phyloP scores from a whole-genome alignment of 352 stramenopile genomes.

The Pythium rishiriense region DNA sequence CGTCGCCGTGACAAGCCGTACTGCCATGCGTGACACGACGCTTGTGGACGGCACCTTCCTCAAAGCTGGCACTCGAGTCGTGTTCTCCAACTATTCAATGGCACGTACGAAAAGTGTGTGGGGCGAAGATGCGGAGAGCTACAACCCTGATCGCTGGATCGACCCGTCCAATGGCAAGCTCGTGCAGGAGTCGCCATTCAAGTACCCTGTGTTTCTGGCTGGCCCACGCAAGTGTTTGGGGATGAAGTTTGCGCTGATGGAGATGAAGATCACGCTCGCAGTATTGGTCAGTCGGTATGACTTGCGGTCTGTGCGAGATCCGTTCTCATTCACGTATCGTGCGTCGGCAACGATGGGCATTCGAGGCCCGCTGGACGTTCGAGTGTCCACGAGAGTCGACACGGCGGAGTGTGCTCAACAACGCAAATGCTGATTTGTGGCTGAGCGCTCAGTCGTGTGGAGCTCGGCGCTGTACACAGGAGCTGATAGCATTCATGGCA shows the following conservation, averaged over 20 bases:
- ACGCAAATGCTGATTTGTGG: too few species aligned
- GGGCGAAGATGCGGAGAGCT: constrained; percentile 52
- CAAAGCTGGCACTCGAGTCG: constrained; percentile 37
- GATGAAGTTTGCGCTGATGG: constrained; percentile 52
- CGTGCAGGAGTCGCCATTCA: constrained; percentile 40
- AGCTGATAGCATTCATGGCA: too few species aligned
- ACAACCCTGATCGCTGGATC: constrained; percentile 68
- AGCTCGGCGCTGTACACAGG: too few species aligned
- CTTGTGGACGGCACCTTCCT: constrained; percentile 63
- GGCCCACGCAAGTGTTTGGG: constrained; percentile 61
- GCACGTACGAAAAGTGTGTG: constrained; percentile 45
- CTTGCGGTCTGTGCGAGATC: constrained; percentile 40
- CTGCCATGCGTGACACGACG: constrained; percentile 45
- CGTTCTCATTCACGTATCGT: constrained; percentile 41
- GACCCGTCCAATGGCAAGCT: constrained; percentile 40
- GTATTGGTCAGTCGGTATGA: constrained; percentile 46
- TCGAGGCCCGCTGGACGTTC: constrained; percentile 26
- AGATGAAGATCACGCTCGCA: constrained; percentile 53
- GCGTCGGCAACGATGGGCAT: constrained; percentile 44
- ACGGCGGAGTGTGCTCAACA: too few species aligned
- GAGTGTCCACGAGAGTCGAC: neutral
- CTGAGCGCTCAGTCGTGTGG: too few species aligned
- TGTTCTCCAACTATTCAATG: constrained; percentile 47
- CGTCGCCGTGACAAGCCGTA: constrained; percentile 41
- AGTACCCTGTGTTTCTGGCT: constrained; percentile 55